A percentile compares a stretch with the other conserved stretches of the same genome.
phyloP scores from a whole-genome alignment of 2,329 filamentous ascomycete species.

The Trichoderma pleuroti region DNA sequence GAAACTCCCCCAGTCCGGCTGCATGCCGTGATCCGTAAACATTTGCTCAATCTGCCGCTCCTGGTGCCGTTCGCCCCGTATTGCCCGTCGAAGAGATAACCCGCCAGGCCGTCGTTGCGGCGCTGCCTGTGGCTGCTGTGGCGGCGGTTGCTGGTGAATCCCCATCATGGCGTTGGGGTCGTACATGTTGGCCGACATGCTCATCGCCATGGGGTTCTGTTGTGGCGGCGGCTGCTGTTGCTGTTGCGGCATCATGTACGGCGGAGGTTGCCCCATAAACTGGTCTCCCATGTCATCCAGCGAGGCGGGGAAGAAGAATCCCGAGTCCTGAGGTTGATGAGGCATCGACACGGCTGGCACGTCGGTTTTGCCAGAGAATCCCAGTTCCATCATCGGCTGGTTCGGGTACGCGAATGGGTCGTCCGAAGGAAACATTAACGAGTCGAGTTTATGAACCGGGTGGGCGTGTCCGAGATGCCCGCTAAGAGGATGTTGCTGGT shows the following conservation, averaged over 20 bases:
- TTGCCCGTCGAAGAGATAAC: conserved; percentile 26
- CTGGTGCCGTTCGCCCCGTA: conserved; percentile 29
- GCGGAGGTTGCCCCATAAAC: conserved; percentile 65
- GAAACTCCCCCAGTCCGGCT: conserved; percentile 46
- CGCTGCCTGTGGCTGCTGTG: conserved; percentile 22
- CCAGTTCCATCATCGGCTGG: conserved; percentile 64
- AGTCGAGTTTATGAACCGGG: conserved; percentile 63
- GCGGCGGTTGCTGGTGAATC: conserved; percentile 32
- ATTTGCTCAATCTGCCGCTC: conserved; percentile 48
- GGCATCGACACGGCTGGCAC: conserved; percentile 33
- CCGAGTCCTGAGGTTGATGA: conserved; percentile 35
- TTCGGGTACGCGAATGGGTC: conserved; percentile 79
- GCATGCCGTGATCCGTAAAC: conserved; percentile 46
- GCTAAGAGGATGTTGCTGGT: conserved; percentile 31
- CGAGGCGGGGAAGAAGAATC: conserved; percentile 50
- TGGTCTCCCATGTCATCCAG: conserved; percentile 70
- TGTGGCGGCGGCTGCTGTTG: conserved; percentile 25
- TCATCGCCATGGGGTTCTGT: conserved; percentile 39
- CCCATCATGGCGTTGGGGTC: conserved; percentile 41
- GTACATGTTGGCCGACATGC: conserved; percentile 44
- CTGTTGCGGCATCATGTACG: conserved; percentile 58
- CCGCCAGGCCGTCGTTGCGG: conserved; percentile 31
- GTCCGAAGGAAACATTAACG: conserved; percentile 75
- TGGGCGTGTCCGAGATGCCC: conserved; percentile 37
- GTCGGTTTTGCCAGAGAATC: conserved; percentile 37